phyloP scores from a whole-genome alignment of 495 filamentous ascomycete species.

The Tuber borchii region DNA sequence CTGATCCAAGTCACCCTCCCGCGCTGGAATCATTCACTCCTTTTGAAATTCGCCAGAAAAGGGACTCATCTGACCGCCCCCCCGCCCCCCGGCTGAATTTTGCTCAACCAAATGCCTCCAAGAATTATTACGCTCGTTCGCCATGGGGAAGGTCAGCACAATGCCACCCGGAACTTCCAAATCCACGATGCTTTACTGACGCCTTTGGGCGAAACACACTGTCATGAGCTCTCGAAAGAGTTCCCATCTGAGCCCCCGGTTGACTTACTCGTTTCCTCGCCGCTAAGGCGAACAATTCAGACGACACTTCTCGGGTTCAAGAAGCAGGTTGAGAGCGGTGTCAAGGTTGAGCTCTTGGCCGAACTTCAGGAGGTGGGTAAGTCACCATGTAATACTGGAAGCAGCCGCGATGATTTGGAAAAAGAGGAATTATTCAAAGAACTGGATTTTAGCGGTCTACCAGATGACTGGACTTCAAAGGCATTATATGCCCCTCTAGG shows the following conservation, averaged over 20 bases:
- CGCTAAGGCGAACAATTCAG: slow-evolving; percentile 74
- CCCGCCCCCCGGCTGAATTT: not conserved
- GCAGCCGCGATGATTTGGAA: slow-evolving; percentile 49
- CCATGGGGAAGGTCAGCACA: slow-evolving; percentile 68
- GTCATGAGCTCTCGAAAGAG: slow-evolving; percentile 51
- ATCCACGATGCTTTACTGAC: slow-evolving; percentile 76
- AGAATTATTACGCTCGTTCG: slow-evolving; percentile 38
- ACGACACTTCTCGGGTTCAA: slow-evolving; percentile 68
- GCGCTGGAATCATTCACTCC: no score
- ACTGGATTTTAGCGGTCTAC: slow-evolving; percentile 48
- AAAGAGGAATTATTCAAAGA: slow-evolving; percentile 53
- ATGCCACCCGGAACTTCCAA: slow-evolving; percentile 67
- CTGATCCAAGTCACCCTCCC: no score
- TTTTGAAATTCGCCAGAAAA: no score
- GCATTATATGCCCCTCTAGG: not conserved
- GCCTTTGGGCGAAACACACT: slow-evolving; percentile 68
- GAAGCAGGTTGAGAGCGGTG: slow-evolving; percentile 43
- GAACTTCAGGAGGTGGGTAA: slow-evolving; percentile 75
- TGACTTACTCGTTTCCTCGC: slow-evolving; percentile 55
- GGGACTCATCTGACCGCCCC: no score
- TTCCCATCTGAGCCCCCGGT: slow-evolving; percentile 52
- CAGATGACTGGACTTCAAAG: slow-evolving; percentile 49
- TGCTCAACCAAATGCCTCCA: slow-evolving; percentile 16
- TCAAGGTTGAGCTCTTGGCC: slow-evolving; percentile 62
- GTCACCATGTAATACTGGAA: slow-evolving; percentile 77